Evolutionary conservation across 345 rosid species (phyloP).

Genomic region (Erysimum cheiranthoides): DNA sequence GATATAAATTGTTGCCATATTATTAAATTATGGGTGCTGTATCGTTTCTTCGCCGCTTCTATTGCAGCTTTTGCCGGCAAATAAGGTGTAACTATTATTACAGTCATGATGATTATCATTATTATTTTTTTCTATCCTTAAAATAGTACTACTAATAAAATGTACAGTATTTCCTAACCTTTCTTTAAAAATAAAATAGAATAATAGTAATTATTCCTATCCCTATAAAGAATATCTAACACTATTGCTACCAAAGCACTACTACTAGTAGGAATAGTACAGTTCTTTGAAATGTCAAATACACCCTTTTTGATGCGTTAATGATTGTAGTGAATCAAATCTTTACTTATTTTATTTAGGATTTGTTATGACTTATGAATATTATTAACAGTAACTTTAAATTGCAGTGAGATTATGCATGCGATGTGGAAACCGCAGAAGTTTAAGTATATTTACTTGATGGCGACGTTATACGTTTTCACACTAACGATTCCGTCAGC

Average conservation of each 20-base stretch:
- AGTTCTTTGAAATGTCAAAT: background rate
- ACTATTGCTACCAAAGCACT: constrained; percentile 27
- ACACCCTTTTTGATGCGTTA: background rate
- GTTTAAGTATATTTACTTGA: constrained; percentile 90
- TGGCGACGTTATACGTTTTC: constrained; percentile 94
- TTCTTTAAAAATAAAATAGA: background rate
- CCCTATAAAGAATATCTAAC: background rate
- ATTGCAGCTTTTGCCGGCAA: constrained; percentile 89
- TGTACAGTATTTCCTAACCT: background rate
- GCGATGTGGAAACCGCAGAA: constrained; percentile 99
- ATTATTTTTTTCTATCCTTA: constrained; percentile 31
- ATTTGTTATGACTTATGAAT: background rate
- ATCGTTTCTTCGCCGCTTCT: constrained; percentile 75
- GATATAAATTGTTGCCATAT: constrained; percentile 2
- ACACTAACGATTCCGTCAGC: constrained; percentile 96
- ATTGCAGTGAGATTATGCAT: constrained; percentile 92
- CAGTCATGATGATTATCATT: constrained; percentile 39
- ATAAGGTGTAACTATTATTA: constrained; percentile 53
- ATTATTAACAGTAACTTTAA: background rate
- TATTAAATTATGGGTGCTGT: constrained; percentile 40
- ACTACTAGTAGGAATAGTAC: constrained; percentile 35
- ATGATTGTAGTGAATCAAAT: background rate
- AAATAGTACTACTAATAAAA: constrained; percentile 28
- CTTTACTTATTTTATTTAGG: constrained; percentile 15
- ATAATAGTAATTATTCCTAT: constrained; percentile 12